Conservation (phyloP, 2,329 filamentous ascomycete genomes). For the Fonsecaea multimorphosa region DNA sequence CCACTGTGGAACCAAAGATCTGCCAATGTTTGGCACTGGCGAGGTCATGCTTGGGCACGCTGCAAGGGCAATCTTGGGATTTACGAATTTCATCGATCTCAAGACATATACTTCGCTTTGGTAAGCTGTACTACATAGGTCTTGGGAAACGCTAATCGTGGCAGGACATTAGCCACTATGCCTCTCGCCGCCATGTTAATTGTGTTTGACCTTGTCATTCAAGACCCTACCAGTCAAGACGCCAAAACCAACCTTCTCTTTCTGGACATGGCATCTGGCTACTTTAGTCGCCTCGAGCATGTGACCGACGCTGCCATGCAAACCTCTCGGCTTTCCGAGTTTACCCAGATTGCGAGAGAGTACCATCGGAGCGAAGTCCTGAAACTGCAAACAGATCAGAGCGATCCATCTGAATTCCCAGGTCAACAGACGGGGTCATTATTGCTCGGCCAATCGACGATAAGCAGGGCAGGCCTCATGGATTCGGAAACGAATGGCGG, state of each 20-base stretch:
- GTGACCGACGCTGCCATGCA: neutral
- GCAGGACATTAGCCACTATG: neutral
- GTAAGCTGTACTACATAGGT: neutral
- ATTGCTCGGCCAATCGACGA: neutral
- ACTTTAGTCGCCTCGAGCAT: slow-evolving; percentile 1
- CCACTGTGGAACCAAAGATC: neutral
- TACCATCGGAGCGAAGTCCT: neutral
- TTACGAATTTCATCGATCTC: neutral
- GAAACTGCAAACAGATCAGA: neutral
- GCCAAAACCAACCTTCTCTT: neutral
- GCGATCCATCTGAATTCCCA: neutral
- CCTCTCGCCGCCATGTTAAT: slow-evolving; percentile 2
- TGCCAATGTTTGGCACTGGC: neutral
- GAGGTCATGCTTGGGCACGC: neutral
- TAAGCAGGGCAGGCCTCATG: neutral
- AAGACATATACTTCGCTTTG: neutral
- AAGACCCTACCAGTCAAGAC: neutral
- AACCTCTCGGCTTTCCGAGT: neutral
- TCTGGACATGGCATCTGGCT: neutral
- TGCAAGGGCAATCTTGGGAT: neutral
- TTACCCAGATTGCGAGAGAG: neutral
- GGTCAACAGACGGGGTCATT: neutral
- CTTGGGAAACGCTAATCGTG: neutral
- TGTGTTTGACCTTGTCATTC: neutral
- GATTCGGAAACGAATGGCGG: neutral